Evolutionary conservation across 2,329 filamentous ascomycete genomes (phyloP), one percentile per base, ranked within the genome.

Genomic region (Fusarium sp.): DNA sequence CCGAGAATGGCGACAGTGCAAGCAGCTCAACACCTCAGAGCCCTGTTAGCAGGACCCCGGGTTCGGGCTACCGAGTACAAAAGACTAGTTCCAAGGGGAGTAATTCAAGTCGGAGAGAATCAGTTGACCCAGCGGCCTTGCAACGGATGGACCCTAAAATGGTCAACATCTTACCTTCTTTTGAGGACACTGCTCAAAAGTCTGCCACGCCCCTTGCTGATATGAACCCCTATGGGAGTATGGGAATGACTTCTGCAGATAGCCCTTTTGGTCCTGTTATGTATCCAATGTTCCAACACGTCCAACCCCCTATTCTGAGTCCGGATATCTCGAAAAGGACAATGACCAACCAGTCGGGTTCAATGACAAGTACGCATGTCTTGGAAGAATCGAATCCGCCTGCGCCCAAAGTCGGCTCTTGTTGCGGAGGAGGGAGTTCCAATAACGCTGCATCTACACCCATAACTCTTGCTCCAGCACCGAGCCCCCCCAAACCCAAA

Each of bases 61-160:
- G 61, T 23, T 65, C 77, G 16, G 73, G 78, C 3, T 84, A 83
- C 59, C 82, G 86, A 60, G 77, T 87, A 4, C 82, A 82, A 67
- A 87, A 87, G 62, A 63, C 81, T 5, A 71, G 69, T 12, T 74
- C 79, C 12, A 84, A 81, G 70, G 71, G 64, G 25, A 72, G 75
- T 7, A 71, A 74, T 16, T 58, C 62, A 21, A 62, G 65, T 37
- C 81, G 82, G 54, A 88, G 85, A 70, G 82, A 81, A 58, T 86
- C 86, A 1, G 83, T 86, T 69, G 86, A 87, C 63, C 77, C 82
- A 1, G 74, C 79, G 4, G 81, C 80, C 12, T 76, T 89, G 18
- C 81, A 84, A 49, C 82, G 86, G 61, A 87, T 88, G 79, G 84
- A 88, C 67, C 79, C 82, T n/a, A 83, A 77, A 67, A 84, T 83